Base-by-base conservation (phyloP, 2,329 filamentous ascomycete genomes). In the Aspergillus versicolor region DNA sequence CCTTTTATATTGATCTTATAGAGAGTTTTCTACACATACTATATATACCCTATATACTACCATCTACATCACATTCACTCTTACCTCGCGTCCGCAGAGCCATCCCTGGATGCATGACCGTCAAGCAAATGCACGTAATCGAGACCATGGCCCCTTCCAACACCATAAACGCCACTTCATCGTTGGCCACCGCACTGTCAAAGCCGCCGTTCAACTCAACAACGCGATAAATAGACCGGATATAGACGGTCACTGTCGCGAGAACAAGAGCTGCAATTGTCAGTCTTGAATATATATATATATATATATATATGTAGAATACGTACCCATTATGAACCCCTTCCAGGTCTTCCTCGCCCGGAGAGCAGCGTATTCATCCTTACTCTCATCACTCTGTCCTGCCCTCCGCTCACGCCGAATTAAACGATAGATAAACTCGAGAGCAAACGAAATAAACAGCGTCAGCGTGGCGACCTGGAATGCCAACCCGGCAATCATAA, bases 401-500 rank as follows among this genome's bases (percentile, higher is more conserved):
- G 38, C 3, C 4, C 2, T 1, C 42, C 32, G 34, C 9, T 32
- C 41, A 37, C 40, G 54, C 17, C 61, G 54, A 45, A 58, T 58
- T 27, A 70, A 56, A 7, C 79, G 75, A 50, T 76, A 61, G n/a
- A 73, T 73, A 65, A 84, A 87, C 64, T 86, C 82, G 56, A 69
- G 32, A 21, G 40, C 27, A 15, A 52, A 30, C 7, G 8, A 17
- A 9, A 82, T 80, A 76, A 88, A 89, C 55, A 80, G 67, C 38
- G 78, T 62, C 41, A 87, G 75, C 5, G 83, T 85, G 57, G 79
- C 71, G 47, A 88, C 84, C 65, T 88, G 86, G 67, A 82, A 84
- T 21, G 77, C 69, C 0, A 88, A 79, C 19, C 87, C 86, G 3
- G 84, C 84, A n/a, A 88, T 78, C 80, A 86, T 86, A 71, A 88